Evolutionary conservation across 768 basidiomycete genomes (phyloP), one percentile per base, ranked within the genome.

Genomic region (Tulasnella sp.): DNA sequence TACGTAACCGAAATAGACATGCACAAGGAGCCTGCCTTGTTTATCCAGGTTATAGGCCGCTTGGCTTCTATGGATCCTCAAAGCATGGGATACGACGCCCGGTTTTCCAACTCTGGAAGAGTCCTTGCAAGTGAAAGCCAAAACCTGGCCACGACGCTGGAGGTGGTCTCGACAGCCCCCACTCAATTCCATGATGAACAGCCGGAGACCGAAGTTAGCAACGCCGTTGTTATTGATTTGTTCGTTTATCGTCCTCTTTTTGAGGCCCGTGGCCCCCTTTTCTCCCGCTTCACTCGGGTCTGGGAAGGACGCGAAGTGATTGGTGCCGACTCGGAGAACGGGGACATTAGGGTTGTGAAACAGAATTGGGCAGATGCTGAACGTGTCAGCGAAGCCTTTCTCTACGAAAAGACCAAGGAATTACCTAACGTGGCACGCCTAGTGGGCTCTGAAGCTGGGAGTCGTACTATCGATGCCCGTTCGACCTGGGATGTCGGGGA

Each of bases 51-150:
- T 34, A 74, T 74, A 21, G 72, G 72, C 42, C 72, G 72, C 7
- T 46, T 74, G 39, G 72, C 72, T 10, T 24, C 72, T n/a, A 39
- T 74, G 39, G 36, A 74, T 74, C 72, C 72, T 27, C 24, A 74
- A n/a, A 40, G 10, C 19, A 39, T 74, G 39, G 72, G 72, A 21
- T 74, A 74, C 72, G 72, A 74, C n/a, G 4, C 42, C 72, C 24
- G 27, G 39, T 74, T 74, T 46, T 74, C 72, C 14, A 74, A 74
- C 36, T n/a, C 72, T 27, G 72, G 72, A 40, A 74, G 72, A 27
- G 34, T 74, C 18, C 72, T 62, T 14, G 18, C 58, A 62, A 62
- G 21, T 8, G 58, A 62, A 24, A 62, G 24, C 24, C n/a, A 3
- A 62, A 27, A 12, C 9, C 19, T 62, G 24, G 4, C 24, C 8